Evolutionary conservation across 1,139 yeast genomes (phyloP).

Genomic region (Schizosaccharomyces versatilis): DNA sequence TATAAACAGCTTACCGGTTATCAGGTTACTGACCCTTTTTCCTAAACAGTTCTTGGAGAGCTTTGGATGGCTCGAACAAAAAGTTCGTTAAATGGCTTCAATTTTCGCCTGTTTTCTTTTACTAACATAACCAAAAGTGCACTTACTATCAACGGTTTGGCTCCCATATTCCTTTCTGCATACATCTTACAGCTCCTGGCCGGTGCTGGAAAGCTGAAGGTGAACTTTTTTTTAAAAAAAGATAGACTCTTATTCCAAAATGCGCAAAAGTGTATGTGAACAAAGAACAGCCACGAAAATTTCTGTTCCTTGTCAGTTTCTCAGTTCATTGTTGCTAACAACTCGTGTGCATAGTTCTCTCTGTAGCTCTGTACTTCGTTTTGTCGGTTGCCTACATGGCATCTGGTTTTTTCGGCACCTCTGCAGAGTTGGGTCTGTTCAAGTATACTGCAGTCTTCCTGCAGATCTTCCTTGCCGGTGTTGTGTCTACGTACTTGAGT

Average conservation of each 20-base stretch:
- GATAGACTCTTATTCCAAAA: constrained; percentile 83
- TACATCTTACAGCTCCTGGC: constrained; percentile 81
- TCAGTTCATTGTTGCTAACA: not conserved
- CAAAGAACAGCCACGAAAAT: too few species aligned
- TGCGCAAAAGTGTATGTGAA: constrained; percentile 45
- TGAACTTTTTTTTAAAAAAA: constrained; percentile 63
- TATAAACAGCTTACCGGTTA: too few species aligned
- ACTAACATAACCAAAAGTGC: not conserved
- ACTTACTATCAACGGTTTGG: constrained; percentile 76
- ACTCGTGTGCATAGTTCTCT: constrained; percentile 29
- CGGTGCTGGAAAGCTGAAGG: constrained; percentile 73
- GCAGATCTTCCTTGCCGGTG: constrained; percentile 87
- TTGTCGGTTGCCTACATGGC: constrained; percentile 93
- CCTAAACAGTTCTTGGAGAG: too few species aligned
- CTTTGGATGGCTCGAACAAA: too few species aligned
- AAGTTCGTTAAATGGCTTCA: too few species aligned
- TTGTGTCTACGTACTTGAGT: constrained; percentile 73
- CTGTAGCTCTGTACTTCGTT: constrained; percentile 71
- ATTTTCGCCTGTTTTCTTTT: not conserved
- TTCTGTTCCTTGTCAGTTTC: not conserved
- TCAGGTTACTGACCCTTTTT: too few species aligned
- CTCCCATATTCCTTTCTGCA: constrained; percentile 50
- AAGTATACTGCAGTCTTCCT: constrained; percentile 71
- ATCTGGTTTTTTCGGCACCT: constrained; percentile 93
- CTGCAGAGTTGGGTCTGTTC: constrained; percentile 69